Evolutionary conservation across 2,329 filamentous ascomycete genomes (phyloP).

Genomic region (Alternaria sp.): DNA sequence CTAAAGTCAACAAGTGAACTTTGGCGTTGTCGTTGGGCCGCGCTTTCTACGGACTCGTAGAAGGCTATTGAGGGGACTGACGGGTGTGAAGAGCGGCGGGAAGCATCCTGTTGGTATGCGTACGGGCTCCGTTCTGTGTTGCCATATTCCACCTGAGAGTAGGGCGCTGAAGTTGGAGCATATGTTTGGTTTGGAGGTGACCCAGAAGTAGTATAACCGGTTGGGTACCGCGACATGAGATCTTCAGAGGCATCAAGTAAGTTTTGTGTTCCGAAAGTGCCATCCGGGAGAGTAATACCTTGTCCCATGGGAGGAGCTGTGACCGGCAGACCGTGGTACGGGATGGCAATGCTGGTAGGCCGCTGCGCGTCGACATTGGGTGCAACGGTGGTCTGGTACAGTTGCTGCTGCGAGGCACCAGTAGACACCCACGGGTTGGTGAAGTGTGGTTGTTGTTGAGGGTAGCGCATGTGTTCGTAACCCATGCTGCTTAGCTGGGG

Average conservation of each 20-base stretch:
- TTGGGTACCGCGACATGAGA: slow-evolving; percentile 73
- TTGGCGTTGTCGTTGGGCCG: slow-evolving; percentile 60
- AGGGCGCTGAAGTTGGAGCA: slow-evolving; percentile 73
- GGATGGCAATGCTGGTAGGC: slow-evolving; percentile 71
- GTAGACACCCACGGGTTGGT: slow-evolving; percentile 86
- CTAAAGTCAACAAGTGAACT: slow-evolving; percentile 72
- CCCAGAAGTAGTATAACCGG: slow-evolving; percentile 75
- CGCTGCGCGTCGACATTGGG: slow-evolving; percentile 63
- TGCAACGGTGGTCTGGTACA: slow-evolving; percentile 72
- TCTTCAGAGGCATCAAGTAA: slow-evolving; percentile 80
- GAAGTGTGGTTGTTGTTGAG: slow-evolving; percentile 71
- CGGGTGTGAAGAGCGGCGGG: slow-evolving; percentile 82
- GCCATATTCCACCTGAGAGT: slow-evolving; percentile 80
- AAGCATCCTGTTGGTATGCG: slow-evolving; percentile 64
- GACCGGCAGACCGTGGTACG: slow-evolving; percentile 78
- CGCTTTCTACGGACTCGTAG: slow-evolving; percentile 56
- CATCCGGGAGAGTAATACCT: slow-evolving; percentile 71
- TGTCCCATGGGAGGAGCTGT: slow-evolving; percentile 75
- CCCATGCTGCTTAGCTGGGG: slow-evolving; percentile 71
- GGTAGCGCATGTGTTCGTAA: slow-evolving; percentile 83
- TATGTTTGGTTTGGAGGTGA: slow-evolving; percentile 75
- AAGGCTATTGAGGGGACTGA: slow-evolving; percentile 70
- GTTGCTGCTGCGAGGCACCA: slow-evolving; percentile 64
- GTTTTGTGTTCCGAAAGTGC: slow-evolving; percentile 69
- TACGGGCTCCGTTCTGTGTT: slow-evolving; percentile 62